Evolutionary conservation across 2,329 filamentous ascomycete genomes (phyloP).

Genomic region (Setomelanomma holmii): DNA sequence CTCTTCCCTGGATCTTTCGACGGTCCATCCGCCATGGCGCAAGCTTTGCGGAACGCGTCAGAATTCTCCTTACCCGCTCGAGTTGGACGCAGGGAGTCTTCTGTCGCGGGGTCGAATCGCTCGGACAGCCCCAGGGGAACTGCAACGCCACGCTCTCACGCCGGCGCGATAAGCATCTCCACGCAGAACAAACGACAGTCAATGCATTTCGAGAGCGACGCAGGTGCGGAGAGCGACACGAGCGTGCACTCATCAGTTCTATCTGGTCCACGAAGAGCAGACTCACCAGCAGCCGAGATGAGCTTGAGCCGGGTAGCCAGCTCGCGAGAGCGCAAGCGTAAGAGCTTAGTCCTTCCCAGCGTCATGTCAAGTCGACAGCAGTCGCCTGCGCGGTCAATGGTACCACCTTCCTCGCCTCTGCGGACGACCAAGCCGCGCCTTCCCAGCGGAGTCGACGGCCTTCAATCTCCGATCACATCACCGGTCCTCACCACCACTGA

Average conservation of each 20-base stretch:
- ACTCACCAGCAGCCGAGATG: slow-evolving; percentile 84
- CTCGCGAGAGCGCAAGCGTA: slow-evolving; percentile 81
- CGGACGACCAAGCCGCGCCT: slow-evolving; percentile 83
- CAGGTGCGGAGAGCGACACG: slow-evolving; percentile 83
- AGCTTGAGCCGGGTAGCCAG: slow-evolving; percentile 78
- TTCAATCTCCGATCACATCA: slow-evolving; percentile 87
- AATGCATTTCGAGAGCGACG: slow-evolving; percentile 82
- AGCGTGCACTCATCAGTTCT: slow-evolving; percentile 83
- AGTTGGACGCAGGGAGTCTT: slow-evolving; percentile 61
- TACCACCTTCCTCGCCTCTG: slow-evolving; percentile 80
- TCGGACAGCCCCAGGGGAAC: slow-evolving; percentile 85
- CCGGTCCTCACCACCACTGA: slow-evolving; percentile 85
- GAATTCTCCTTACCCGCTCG: slow-evolving; percentile 56
- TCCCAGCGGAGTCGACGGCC: slow-evolving; percentile 65
- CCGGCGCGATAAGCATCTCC: slow-evolving; percentile 64
- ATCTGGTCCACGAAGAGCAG: slow-evolving; percentile 75
- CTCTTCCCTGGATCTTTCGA: slow-evolving; percentile 67
- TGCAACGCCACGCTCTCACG: slow-evolving; percentile 86
- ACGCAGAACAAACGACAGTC: slow-evolving; percentile 75
- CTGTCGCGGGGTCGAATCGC: slow-evolving; percentile 76
- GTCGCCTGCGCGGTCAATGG: slow-evolving; percentile 79
- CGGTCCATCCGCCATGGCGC: slow-evolving; percentile 62
- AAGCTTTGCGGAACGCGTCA: slow-evolving; percentile 63
- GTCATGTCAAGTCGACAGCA: slow-evolving; percentile 83
- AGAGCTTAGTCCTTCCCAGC: slow-evolving; percentile 83